Evolutionary conservation across 768 basidiomycete species (phyloP), one percentile per base, ranked within the genome.

Genomic region (Gautieria morchelliformis): DNA sequence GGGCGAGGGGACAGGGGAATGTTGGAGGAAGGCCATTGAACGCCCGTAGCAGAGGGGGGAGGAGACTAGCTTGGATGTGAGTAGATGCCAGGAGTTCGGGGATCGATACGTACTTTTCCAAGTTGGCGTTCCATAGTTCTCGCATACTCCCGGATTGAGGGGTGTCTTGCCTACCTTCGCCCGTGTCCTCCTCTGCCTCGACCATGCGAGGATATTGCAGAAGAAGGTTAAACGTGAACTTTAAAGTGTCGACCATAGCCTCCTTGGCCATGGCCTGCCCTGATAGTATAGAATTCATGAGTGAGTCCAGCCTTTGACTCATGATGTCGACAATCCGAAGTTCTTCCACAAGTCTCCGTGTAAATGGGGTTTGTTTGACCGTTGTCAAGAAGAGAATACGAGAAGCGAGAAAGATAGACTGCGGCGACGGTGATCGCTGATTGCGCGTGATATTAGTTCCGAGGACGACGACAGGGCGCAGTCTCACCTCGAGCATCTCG

Each of bases 171-270:
- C 20, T 52, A 22, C 14, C 51, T 39, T 52, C 37, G 8, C 37
- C 32, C 20, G 37, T 57, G 27, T 19, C 39, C 45, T 19, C 39
- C 45, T 55, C 59, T 54, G 44, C 53, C 60, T 69, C 62, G 35
- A 62, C 37, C 53, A 67, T 63, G 19, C 61, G 89, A 5, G 90
- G 90, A 69, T 90, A 93, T 66, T 88, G 86, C 42, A 83, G 68
- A 52, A 91, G 73, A 32, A 95, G 67, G 67, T 95, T 93, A 69
- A 90, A 93, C 3, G 80, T 74, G 48, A 93, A 76, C 66, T 97
- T 97, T 56, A 97, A 77, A 24, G 93, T 66, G 68, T 97, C 93
- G 4, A 80, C 77, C 72, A 87, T 78, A 2, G 93, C 90, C 56
- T 90, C 88, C 62, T 77, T 78, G 32, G 82, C 74, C 72, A 81